Conservation (phyloP, 768 basidiomycete genomes). For the Hortiboletus campestris region DNA sequence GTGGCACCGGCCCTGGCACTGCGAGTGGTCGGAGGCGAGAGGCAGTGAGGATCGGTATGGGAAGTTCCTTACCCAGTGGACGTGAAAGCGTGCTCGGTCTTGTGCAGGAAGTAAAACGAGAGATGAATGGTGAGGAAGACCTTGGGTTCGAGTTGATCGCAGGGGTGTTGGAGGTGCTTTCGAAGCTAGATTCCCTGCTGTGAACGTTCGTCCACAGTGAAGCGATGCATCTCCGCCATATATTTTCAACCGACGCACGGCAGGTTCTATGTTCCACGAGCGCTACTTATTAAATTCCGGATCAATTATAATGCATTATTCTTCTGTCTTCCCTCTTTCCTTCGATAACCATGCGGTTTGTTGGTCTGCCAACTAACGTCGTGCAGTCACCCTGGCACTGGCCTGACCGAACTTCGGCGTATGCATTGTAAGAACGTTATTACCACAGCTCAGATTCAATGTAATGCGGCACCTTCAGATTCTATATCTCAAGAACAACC, state of each 20-base stretch:
- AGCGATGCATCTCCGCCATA: neutral
- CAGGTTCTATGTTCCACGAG: neutral
- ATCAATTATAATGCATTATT: conserved; percentile 10
- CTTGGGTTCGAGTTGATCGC: conserved; percentile 87
- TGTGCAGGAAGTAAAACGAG: conserved; percentile 69
- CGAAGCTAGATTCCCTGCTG: conserved; percentile 76
- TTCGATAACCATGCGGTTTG: neutral
- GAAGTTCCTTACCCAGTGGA: conserved; percentile 49
- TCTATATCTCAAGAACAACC: too few species aligned
- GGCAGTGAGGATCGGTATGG: conserved; percentile 52
- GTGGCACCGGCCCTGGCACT: conserved; percentile 32
- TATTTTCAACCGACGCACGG: neutral
- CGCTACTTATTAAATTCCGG: conserved; percentile 7
- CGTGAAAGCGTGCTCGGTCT: conserved; percentile 73
- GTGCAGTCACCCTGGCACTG: too few species aligned
- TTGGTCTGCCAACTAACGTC: too few species aligned
- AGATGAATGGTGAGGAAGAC: conserved; percentile 74
- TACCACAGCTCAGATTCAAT: too few species aligned
- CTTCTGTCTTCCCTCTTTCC: neutral
- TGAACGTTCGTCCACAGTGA: conserved; percentile 12
- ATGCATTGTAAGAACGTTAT: too few species aligned
- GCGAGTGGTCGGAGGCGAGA: conserved; percentile 42
- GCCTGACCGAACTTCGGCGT: too few species aligned
- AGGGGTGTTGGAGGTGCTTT: conserved; percentile 90
- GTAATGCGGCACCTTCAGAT: too few species aligned